Conservation (phyloP, 805 yeast genomes). For the Saccharomycopsis amapae region DNA sequence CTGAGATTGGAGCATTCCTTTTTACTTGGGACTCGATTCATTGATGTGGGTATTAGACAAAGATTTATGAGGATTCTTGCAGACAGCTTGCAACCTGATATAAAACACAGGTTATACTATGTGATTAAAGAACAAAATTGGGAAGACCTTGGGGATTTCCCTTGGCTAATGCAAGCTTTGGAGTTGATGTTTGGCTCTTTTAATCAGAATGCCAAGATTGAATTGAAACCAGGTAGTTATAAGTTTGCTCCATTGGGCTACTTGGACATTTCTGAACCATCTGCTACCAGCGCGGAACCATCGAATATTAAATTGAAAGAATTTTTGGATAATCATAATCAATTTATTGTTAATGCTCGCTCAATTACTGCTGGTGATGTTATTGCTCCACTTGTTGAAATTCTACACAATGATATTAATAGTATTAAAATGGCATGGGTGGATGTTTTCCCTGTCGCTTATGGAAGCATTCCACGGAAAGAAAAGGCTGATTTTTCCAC, state of each 20-base stretch:
- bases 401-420: constrained; percentile 75
- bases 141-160: constrained; percentile 89
- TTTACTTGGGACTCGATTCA: constrained; percentile 82
- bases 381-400: constrained; percentile 63
- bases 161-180: constrained; percentile 91
- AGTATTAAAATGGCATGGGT: constrained; percentile 82
- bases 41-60: constrained; percentile 66
- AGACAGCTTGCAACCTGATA: constrained; percentile 68
- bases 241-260: constrained; percentile 45
- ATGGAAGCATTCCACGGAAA: constrained; percentile 63
- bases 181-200: constrained; percentile 80
- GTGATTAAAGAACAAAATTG: constrained; percentile 94
- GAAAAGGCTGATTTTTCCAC: constrained; percentile 79
- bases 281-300: no score
- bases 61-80: constrained; percentile 75
- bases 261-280: no score
- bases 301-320: constrained; percentile 25
- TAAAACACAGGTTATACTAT: constrained; percentile 74
- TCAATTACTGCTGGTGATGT: constrained; percentile 51
- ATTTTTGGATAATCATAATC: constrained; percentile 31
- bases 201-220: constrained; percentile 42
- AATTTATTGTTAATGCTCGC: constrained; percentile 26
- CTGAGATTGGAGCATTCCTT: constrained; percentile 96
- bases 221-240: constrained; percentile 41
- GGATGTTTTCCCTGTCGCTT: constrained; percentile 73